Percentiles rank a stretch among this genome's conserved stretches.
These are phyloP conservation scores for Lolium rigidum DNA, from an alignment of 176 grass and related monocot genomes.

Conservation along the genomic window DNA sequence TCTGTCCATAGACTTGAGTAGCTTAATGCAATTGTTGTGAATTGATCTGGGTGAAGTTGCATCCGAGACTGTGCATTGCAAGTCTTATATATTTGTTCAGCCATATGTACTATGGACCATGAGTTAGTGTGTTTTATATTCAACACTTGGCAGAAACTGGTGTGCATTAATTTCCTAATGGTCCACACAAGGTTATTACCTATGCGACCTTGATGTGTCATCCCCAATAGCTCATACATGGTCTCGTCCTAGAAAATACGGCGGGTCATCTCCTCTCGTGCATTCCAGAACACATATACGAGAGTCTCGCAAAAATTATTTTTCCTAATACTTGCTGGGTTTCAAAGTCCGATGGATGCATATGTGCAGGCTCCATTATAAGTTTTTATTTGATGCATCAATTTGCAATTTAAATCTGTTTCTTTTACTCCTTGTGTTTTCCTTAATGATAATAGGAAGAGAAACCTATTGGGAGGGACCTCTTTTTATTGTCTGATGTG, in stretches of 20 bases:
- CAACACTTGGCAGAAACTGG: neutral
- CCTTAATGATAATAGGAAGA: no score
- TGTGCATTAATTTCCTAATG: neutral
- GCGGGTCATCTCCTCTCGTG: no score
- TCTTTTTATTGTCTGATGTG: no score
- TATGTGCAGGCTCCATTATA: neutral
- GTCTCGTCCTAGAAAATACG: no score
- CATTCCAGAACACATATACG: neutral
- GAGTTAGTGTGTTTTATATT: no score
- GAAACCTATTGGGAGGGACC: no score
- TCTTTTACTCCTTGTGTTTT: no score
- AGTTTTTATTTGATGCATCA: neutral
- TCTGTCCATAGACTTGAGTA: no score
- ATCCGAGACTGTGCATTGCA: neutral
- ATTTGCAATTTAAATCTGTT: neutral
- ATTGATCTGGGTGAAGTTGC: neutral
- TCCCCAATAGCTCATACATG: no score
- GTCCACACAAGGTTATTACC: neutral
- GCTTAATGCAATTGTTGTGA: neutral
- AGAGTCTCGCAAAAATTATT: no score
- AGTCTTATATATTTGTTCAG: no score
- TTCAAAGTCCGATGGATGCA: neutral
- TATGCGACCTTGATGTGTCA: conserved; percentile 13
- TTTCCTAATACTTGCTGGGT: neutral
- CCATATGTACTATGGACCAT: no score